A percentile compares a stretch with the other conserved stretches of the same genome.
Conservation (phyloP, 148 eudicot species). For the Vaccinium myrtillus region DNA sequence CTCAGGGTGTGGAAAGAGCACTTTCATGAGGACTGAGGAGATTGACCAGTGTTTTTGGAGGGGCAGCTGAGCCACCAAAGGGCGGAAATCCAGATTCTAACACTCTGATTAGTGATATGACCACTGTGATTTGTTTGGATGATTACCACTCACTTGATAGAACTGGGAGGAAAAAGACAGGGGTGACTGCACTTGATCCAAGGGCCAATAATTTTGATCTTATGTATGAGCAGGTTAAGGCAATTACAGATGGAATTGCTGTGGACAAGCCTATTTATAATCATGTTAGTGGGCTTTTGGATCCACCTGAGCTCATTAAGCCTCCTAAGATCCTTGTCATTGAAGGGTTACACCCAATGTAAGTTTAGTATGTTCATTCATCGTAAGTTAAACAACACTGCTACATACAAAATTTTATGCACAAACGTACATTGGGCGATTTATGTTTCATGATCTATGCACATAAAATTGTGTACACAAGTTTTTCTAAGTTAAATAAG, state of each 20-base stretch:
- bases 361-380: slow-evolving; percentile 26
- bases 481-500: no score
- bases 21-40: slow-evolving; percentile 98
- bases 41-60: slow-evolving; percentile 91
- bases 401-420: neutral
- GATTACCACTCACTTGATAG: slow-evolving; percentile 93
- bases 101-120: slow-evolving; percentile 83
- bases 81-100: slow-evolving; percentile 98
- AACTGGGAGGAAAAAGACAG: slow-evolving; percentile 81
- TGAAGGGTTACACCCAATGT: slow-evolving; percentile 99
- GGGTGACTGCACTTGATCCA: slow-evolving; percentile 96
- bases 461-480: neutral
- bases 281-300: slow-evolving; percentile 86
- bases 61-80: slow-evolving; percentile 86
- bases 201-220: slow-evolving; percentile 86
- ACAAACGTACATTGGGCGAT: neutral
- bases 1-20: slow-evolving; percentile 97
- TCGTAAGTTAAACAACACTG: neutral
- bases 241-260: slow-evolving; percentile 64
- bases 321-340: slow-evolving; percentile 97
- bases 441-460: neutral
- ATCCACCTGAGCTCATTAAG: slow-evolving; percentile 86
- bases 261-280: slow-evolving; percentile 92
- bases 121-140: slow-evolving; percentile 92
- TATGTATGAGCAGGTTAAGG: slow-evolving; percentile 97